Evolutionary conservation across 2,329 filamentous ascomycete species (phyloP).

Genomic region (Talaromyces sp.): DNA sequence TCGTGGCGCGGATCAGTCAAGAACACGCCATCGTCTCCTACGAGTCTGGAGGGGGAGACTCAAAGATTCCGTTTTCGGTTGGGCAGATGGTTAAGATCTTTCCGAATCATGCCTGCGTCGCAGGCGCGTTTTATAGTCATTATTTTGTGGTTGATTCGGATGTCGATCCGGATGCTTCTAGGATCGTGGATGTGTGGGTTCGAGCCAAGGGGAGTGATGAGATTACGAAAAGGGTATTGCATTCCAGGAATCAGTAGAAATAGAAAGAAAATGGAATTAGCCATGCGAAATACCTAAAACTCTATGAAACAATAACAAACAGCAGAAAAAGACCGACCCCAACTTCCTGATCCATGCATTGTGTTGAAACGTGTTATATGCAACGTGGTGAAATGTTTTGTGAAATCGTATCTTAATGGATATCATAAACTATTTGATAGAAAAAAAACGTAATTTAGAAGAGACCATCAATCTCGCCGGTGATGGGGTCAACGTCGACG

Average conservation of each 20-base stretch:
- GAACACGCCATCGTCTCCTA: neutral
- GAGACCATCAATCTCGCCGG: conserved; percentile 81
- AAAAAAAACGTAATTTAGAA: conserved; percentile 61
- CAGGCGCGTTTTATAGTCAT: neutral
- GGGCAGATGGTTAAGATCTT: neutral
- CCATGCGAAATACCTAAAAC: neutral
- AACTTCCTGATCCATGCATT: conserved; percentile 18
- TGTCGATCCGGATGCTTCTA: conserved; percentile 45
- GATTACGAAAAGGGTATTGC: neutral
- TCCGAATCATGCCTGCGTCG: neutral
- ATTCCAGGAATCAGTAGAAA: conserved; percentile 3
- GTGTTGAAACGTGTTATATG: conserved; percentile 20
- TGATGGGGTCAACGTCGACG: conserved; percentile 77
- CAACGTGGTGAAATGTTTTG: conserved; percentile 16
- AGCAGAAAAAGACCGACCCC: conserved; percentile 1
- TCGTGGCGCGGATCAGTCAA: neutral
- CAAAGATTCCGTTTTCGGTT: neutral
- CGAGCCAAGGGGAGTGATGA: conserved; percentile 36
- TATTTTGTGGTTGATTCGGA: neutral
- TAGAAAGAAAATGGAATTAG: neutral
- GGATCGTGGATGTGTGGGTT: conserved; percentile 73
- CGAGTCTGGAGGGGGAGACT: neutral
- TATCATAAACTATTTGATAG: conserved; percentile 3
- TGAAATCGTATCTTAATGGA: conserved; percentile 6
- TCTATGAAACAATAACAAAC: neutral